These are phyloP conservation scores for Termitomyces sp. DNA, from an alignment of 768 basidiomycete genomes.

Conservation along the genomic window DNA sequence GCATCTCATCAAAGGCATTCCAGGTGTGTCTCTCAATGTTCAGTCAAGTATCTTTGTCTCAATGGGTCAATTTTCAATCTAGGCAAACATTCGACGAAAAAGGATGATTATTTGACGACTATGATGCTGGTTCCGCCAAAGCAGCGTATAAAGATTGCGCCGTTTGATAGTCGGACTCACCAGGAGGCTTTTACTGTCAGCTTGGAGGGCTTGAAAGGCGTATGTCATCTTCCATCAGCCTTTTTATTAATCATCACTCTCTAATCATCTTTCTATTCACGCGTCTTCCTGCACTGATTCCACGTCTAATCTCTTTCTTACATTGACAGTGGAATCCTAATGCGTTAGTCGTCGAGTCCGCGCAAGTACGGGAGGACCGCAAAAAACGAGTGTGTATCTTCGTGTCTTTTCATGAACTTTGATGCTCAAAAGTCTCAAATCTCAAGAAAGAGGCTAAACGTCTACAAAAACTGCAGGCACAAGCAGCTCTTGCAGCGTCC, in stretches of 20 bases:
- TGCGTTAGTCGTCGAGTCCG: conserved; percentile 57
- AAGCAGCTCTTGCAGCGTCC: conserved; percentile 18
- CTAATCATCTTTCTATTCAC: not conserved
- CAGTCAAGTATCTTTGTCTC: conserved; percentile 2
- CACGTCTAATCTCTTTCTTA: not conserved
- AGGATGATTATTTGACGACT: conserved; percentile 63
- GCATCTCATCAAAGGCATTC: conserved; percentile 70
- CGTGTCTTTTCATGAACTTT: not conserved
- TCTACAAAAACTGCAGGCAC: conserved; percentile 51
- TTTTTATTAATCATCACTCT: not conserved
- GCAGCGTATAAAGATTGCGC: conserved; percentile 55
- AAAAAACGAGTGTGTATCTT: conserved; percentile 61
- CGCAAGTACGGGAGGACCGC: conserved; percentile 72
- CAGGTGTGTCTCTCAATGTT: conserved; percentile 41
- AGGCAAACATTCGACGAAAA: conserved; percentile 81
- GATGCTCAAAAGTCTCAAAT: not conserved
- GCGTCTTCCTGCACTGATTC: not conserved
- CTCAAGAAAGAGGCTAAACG: conserved; percentile 67
- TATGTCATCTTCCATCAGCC: conserved; percentile 30
- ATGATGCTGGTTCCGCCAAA: conserved; percentile 69
- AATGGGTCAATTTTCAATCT: conserved; percentile 6
- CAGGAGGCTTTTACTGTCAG: conserved; percentile 70
- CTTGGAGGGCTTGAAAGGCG: conserved; percentile 68
- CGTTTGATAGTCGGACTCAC: conserved; percentile 63
- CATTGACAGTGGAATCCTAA: conserved; percentile 58